These are phyloP conservation scores for Penicillium carneum DNA, from an alignment of 2,329 filamentous ascomycete species.

Conservation along the genomic window DNA sequence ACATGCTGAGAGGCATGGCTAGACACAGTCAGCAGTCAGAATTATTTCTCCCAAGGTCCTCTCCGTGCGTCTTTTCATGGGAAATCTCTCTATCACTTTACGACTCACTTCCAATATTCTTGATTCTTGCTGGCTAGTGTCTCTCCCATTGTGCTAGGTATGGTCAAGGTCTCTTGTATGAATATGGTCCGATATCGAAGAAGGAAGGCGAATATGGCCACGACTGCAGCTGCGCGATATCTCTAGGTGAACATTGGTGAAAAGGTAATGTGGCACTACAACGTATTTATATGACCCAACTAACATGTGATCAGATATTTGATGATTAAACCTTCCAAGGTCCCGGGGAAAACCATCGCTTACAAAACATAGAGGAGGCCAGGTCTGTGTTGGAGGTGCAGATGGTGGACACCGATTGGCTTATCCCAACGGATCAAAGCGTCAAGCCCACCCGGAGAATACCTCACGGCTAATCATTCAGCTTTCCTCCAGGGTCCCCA, in stretches of 20 bases:
- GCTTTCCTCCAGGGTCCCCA: no score
- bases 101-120: slow-evolving; percentile 7
- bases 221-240: slow-evolving; percentile 3
- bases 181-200: slow-evolving; percentile 2
- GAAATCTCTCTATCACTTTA: background rate
- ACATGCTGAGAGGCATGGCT: background rate
- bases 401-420: background rate
- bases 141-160: slow-evolving; percentile 1
- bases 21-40: background rate
- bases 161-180: background rate
- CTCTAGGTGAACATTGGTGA: slow-evolving; percentile 1
- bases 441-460: background rate
- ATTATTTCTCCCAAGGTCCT: background rate
- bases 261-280: background rate
- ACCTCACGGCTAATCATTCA: no score
- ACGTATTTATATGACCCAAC: background rate
- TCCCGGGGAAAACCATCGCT: background rate
- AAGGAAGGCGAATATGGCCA: slow-evolving; percentile 2
- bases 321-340: background rate
- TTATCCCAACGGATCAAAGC: background rate
- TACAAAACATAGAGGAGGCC: background rate
- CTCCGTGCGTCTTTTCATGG: background rate
- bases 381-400: background rate
- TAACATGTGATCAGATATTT: background rate
- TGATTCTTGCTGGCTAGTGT: slow-evolving; percentile 10